Percentiles rank a stretch among this genome's conserved stretches.
These are phyloP conservation scores for Quercus tomentella DNA, from an alignment of 331 rosid species.

Conservation along the genomic window DNA sequence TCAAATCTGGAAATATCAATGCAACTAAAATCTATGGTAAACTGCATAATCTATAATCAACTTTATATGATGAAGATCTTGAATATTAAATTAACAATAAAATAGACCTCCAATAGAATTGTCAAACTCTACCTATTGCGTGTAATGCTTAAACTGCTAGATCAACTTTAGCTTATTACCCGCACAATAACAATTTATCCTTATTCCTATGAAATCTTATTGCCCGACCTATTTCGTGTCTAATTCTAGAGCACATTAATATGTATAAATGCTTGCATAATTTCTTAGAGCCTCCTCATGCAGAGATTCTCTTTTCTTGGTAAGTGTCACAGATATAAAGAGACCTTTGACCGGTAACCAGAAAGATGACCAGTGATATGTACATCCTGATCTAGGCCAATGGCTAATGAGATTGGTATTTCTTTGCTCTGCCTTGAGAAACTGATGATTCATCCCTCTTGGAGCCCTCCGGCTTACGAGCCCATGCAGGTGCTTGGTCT, in stretches of 20 bases:
- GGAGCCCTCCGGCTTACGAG: slow-evolving; percentile 81
- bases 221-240: not conserved
- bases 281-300: no score
- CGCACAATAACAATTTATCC: not conserved
- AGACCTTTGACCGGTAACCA: not conserved
- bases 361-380: not conserved
- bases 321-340: not conserved
- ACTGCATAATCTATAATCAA: not conserved
- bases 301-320: not conserved
- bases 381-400: slow-evolving; percentile 13
- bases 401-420: slow-evolving; percentile 80
- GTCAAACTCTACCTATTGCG: not conserved
- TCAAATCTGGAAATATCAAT: no score
- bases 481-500: slow-evolving; percentile 93
- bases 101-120: not conserved
- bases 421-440: slow-evolving; percentile 89
- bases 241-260: not conserved
- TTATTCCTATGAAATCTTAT: not conserved
- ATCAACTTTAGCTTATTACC: slow-evolving; percentile 16
- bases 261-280: no score
- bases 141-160: not conserved
- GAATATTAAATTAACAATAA: not conserved
- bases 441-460: slow-evolving; percentile 78
- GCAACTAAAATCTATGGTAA: not conserved
- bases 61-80: not conserved